Evolutionary conservation across 805 yeast species (phyloP).

Genomic region (Brettanomyces bruxellensis): DNA sequence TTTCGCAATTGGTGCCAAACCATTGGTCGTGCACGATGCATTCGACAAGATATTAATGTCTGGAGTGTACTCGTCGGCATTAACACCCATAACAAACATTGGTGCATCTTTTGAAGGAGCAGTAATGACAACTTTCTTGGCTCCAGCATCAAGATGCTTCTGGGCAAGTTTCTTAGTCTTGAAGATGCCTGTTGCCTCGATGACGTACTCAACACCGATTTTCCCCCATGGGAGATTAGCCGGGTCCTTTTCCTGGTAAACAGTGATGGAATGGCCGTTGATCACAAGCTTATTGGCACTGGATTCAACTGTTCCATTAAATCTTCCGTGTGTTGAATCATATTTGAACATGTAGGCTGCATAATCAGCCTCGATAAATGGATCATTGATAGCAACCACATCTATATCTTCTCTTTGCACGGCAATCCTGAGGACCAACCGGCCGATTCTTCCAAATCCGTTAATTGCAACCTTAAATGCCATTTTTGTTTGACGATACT

Average conservation of each 20-base stretch:
- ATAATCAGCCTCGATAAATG: conserved; percentile 81
- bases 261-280: conserved; percentile 57
- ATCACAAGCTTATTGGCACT: conserved; percentile 55
- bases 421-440: conserved; percentile 81
- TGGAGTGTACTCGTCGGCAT: conserved; percentile 67
- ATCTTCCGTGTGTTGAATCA: conserved; percentile 88
- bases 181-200: conserved; percentile 94
- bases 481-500: neutral
- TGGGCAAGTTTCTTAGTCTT: conserved; percentile 72
- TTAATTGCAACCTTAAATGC: conserved; percentile 68
- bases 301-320: conserved; percentile 59
- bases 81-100: conserved; percentile 92
- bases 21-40: conserved; percentile 94
- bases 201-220: conserved; percentile 73
- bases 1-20: conserved; percentile 92
- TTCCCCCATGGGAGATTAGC: conserved; percentile 82
- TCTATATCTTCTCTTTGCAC: conserved; percentile 63
- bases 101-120: conserved; percentile 94
- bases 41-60: conserved; percentile 75
- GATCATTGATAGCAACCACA: conserved; percentile 85
- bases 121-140: conserved; percentile 89
- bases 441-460: conserved; percentile 94
- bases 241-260: conserved; percentile 81
- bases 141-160: conserved; percentile 83
- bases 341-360: conserved; percentile 95